Base-by-base conservation (phyloP, 257 asterid species). In the Hygrophila difformis region DNA sequence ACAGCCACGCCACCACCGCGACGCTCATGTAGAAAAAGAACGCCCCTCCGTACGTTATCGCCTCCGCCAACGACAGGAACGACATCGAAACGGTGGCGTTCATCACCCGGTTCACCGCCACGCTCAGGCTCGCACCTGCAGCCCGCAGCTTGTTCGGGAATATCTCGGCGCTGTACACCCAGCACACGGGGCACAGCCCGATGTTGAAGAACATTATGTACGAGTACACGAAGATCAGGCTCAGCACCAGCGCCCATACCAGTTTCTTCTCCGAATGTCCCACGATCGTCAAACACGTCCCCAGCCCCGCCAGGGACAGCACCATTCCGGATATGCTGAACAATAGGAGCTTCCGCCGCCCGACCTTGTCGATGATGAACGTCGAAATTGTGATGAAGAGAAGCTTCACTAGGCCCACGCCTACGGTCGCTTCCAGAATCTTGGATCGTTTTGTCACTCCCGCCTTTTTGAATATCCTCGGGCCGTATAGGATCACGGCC, bases 121-220 rank as follows among this genome's bases (percentile, higher is more conserved):
- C 94, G 8, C 82, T 64, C 7, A 82, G 44, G 20, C 84, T 69
- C 0, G 71, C 80, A 21, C 94, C 94, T 13, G 74, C 79, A 1
- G 87, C 84, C 69, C 92, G 65, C 14, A 69, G 56, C 63, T 55
- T 62, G 18, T 51, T 46, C 0, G 94, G 94, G 5, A 79, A 83
- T 0, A 83, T 76, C 73, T 83, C 94, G 1, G 94, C 64, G 20
- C 80, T 76, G 43, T 83, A 83, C 1, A 83, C 94, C 94, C 94
- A 83, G 8, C 92, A 79, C n/a, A 83, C 79, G 0, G 94, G 94
- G 2, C 76, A 84, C 1, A 82, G 78, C 18, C 94, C 94, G 0
- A 82, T 55, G 48, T 82, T 82, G 51, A 79, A 82, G 44, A 74
- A 82, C 78, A 61, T 63, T 5, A 78, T 66, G n/a, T 47, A 69